These are phyloP conservation scores for Nidularia sp. DNA, from an alignment of 768 basidiomycete species.

Conservation along the genomic window DNA sequence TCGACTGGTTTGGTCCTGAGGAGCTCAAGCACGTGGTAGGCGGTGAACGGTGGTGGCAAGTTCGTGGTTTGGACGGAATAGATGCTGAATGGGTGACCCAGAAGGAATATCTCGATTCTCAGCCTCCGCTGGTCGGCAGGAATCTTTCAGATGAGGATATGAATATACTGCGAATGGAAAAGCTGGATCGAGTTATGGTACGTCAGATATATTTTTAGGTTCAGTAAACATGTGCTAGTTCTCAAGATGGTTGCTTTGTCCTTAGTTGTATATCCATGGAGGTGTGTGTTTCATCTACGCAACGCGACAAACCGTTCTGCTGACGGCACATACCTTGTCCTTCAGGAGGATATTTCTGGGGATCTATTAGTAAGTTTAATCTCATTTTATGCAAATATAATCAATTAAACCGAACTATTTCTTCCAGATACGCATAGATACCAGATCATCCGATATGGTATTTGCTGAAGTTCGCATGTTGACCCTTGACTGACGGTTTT, in stretches of 20 bases:
- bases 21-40: constrained; percentile 67
- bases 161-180: constrained; percentile 45
- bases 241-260: constrained; percentile 2
- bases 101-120: constrained; percentile 33
- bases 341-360: constrained; percentile 63
- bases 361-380: constrained; percentile 47
- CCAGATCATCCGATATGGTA: constrained; percentile 54
- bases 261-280: constrained; percentile 64
- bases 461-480: constrained; percentile 2
- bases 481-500: constrained; percentile 7
- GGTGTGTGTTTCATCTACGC: constrained; percentile 24
- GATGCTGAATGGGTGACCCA: constrained; percentile 64
- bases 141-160: constrained; percentile 31
- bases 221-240: background rate
- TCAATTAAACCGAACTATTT: background rate
- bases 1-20: constrained; percentile 69
- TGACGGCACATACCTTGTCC: too few relatives aligned
- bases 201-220: constrained; percentile 3
- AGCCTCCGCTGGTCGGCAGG: constrained; percentile 5
- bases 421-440: constrained; percentile 54
- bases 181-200: constrained; percentile 55
- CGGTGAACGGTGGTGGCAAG: constrained; percentile 83
- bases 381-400: constrained; percentile 1
- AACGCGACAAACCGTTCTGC: too few relatives aligned
- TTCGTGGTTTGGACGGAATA: constrained; percentile 64